A percentile compares a stretch with the other conserved stretches of the same genome.
These are phyloP conservation scores for Trichothecium roseum DNA, from an alignment of 2,329 filamentous ascomycete genomes.

Conservation along the genomic window DNA sequence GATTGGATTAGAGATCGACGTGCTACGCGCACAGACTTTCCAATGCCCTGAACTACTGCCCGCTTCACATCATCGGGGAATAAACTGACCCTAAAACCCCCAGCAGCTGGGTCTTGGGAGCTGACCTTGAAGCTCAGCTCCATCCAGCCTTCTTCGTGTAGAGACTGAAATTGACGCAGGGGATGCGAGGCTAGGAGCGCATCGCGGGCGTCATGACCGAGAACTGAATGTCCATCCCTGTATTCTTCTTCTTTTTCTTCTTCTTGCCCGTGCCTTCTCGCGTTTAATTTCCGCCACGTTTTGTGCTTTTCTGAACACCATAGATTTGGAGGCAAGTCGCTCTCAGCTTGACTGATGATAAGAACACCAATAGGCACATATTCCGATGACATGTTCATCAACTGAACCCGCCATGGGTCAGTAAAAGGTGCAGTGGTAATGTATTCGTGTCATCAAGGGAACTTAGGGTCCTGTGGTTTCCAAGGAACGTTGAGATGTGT, in stretches of 20 bases:
- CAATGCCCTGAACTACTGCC: slow-evolving; percentile 36
- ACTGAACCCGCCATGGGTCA: too few species aligned
- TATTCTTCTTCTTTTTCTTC: too few species aligned
- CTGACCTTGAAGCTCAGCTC: slow-evolving; percentile 25
- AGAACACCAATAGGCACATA: slow-evolving; percentile 33
- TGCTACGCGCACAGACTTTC: slow-evolving; percentile 29
- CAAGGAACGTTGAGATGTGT: too few species aligned
- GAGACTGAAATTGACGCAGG: slow-evolving; percentile 13
- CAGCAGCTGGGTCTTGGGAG: slow-evolving; percentile 2
- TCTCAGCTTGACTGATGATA: slow-evolving; percentile 13
- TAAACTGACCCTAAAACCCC: slow-evolving; percentile 45
- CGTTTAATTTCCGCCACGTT: too few species aligned
- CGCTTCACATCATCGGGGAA: slow-evolving; percentile 56
- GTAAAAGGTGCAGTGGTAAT: too few species aligned
- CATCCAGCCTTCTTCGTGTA: slow-evolving; percentile 31
- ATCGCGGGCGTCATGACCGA: slow-evolving; percentile 14
- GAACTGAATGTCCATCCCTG: neutral
- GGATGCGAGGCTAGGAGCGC: slow-evolving; percentile 15
- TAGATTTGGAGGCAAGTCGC: slow-evolving; percentile 3
- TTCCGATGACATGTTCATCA: slow-evolving; percentile 1
- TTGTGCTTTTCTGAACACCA: slow-evolving; percentile 7
- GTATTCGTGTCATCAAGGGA: too few species aligned
- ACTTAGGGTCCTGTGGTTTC: too few species aligned
- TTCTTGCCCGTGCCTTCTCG: too few species aligned
- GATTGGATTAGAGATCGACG: slow-evolving; percentile 36